These are phyloP conservation scores for Kodamaea sp. DNA, from an alignment of 1,139 yeast genomes.

Conservation along the genomic window DNA sequence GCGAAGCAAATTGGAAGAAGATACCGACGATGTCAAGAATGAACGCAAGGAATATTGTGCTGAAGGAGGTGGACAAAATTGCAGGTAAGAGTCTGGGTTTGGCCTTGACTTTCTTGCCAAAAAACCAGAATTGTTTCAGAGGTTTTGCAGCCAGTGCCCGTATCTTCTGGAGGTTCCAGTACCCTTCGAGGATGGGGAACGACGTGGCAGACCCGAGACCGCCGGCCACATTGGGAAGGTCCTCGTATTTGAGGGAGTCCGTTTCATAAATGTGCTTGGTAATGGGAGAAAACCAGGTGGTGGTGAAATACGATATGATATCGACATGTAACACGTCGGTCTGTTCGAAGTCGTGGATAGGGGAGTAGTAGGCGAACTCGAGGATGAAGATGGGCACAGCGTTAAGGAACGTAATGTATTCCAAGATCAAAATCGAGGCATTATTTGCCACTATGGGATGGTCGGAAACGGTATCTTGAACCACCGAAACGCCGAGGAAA, in stretches of 20 bases:
- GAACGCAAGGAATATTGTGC: neutral
- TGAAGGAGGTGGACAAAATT: neutral
- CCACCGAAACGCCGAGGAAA: neutral
- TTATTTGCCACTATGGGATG: neutral
- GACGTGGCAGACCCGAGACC: neutral
- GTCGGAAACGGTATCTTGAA: neutral
- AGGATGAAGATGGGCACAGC: neutral
- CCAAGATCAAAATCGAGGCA: neutral
- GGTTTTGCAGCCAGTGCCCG: neutral
- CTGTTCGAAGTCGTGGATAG: neutral
- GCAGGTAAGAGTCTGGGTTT: neutral
- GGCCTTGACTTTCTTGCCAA: neutral
- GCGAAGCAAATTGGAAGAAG: slow-evolving; percentile 6
- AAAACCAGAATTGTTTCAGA: too few species aligned
- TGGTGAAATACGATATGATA: neutral
- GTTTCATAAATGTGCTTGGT: neutral
- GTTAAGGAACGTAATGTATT: neutral
- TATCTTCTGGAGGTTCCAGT: neutral
- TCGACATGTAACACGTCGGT: neutral
- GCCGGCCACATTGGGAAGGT: neutral
- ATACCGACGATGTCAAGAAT: neutral
- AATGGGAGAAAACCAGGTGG: neutral
- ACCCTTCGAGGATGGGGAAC: neutral
- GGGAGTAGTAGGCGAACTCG: neutral
- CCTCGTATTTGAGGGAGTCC: neutral